Percentiles rank a stretch among this genome's conserved stretches.
Conservation (phyloP, 345 rosid genomes). For the Angophora floribunda region DNA sequence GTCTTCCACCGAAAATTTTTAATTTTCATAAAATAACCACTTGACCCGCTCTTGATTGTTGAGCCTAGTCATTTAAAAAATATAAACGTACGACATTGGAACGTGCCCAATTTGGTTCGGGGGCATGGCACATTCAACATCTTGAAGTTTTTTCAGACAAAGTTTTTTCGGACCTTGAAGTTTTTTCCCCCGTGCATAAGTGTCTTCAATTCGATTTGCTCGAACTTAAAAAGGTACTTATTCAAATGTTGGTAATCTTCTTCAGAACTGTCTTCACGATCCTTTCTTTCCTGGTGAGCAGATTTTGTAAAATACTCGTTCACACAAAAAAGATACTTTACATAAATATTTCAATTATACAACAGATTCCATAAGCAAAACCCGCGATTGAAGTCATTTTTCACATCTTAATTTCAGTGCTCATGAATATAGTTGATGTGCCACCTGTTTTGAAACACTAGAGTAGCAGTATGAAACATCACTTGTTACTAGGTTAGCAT, state of each 20-base stretch:
- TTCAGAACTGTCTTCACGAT: background rate
- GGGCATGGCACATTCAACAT: background rate
- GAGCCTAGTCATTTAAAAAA: background rate
- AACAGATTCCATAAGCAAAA: background rate
- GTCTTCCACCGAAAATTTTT: background rate
- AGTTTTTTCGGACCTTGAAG: background rate
- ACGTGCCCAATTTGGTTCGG: background rate
- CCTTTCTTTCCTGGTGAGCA: background rate
- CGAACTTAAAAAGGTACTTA: background rate
- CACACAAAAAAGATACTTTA: background rate
- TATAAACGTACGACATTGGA: background rate
- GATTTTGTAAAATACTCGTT: background rate
- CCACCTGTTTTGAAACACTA: background rate
- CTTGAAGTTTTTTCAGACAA: background rate
- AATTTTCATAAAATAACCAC: background rate
- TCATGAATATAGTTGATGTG: background rate
- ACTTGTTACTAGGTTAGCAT: background rate
- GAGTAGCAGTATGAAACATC: background rate
- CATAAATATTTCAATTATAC: background rate
- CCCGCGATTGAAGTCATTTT: background rate
- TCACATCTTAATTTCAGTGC: background rate
- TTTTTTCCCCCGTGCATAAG: background rate
- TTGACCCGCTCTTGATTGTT: background rate
- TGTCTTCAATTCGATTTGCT: background rate
- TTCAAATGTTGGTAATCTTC: background rate